A percentile compares a stretch with the other conserved stretches of the same genome.
Conservation (phyloP, 768 basidiomycete genomes). For the Butyriboletus loyo region DNA sequence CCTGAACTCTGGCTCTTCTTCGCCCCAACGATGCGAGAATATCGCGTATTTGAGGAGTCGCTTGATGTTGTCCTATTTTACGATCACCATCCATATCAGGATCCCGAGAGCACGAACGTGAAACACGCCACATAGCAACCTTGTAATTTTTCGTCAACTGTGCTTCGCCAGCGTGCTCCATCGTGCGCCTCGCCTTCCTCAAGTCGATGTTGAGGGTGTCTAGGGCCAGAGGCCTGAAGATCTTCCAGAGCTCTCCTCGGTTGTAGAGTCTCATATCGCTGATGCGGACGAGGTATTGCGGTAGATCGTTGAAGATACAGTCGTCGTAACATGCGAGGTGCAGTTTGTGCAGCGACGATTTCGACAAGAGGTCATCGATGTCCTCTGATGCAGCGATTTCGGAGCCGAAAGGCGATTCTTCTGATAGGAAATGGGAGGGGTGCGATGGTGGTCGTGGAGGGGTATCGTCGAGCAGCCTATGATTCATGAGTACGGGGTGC, state of each 20-base stretch:
- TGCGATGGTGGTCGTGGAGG: background rate
- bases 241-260: slow-evolving; percentile 7
- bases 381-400: background rate
- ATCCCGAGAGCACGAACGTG: background rate
- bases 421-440: background rate
- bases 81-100: background rate
- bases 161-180: background rate
- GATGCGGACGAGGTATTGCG: slow-evolving; percentile 15
- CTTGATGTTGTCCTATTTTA: slow-evolving; percentile 5
- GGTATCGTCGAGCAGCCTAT: background rate
- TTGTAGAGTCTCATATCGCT: slow-evolving; percentile 11
- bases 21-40: slow-evolving; percentile 19
- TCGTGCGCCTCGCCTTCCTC: background rate
- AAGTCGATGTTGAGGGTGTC: background rate
- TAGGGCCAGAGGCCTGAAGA: background rate
- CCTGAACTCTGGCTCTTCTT: slow-evolving; percentile 12
- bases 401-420: background rate
- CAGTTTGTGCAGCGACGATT: background rate
- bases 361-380: background rate
- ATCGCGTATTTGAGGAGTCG: slow-evolving; percentile 12
- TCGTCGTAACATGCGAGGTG: slow-evolving; percentile 6
- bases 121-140: background rate
- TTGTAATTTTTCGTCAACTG: background rate
- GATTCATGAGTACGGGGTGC: background rate
- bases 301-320: slow-evolving; percentile 10